Evolutionary conservation across 768 basidiomycete genomes (phyloP).

Genomic region (Ramaria sp.): DNA sequence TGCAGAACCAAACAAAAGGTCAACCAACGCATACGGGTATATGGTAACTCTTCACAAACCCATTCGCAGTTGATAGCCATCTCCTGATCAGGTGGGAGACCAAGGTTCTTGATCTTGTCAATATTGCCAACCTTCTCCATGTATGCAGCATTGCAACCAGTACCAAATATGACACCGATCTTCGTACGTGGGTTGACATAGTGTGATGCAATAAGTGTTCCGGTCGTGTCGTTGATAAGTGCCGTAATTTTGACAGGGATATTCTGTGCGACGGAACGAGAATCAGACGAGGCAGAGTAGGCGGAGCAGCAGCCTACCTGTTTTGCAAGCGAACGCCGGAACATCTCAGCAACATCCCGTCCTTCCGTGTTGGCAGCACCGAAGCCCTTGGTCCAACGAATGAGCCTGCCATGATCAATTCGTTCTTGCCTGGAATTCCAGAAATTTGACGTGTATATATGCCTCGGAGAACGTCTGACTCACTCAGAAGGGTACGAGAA

Average conservation of each 20-base stretch:
- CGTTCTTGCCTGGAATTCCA: conserved; percentile 58
- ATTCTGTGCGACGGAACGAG: conserved; percentile 34
- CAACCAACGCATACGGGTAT: neutral
- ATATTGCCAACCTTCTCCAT: conserved; percentile 87
- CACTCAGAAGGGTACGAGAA: conserved; percentile 95
- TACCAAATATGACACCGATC: conserved; percentile 95
- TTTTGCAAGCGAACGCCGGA: conserved; percentile 70
- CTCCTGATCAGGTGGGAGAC: conserved; percentile 48
- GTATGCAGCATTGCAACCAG: conserved; percentile 97
- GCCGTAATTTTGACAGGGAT: conserved; percentile 80
- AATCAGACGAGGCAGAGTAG: neutral
- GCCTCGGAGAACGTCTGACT: conserved; percentile 22
- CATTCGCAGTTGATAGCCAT: conserved; percentile 99
- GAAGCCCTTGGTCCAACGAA: conserved; percentile 99
- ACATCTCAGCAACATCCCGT: conserved; percentile 87
- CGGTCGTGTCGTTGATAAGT: conserved; percentile 96
- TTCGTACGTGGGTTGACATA: conserved; percentile 88
- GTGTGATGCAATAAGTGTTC: conserved; percentile 92
- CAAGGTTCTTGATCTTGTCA: conserved; percentile 72
- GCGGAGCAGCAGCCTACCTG: conserved; percentile 36
- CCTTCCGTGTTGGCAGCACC: conserved; percentile 88
- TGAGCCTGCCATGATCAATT: conserved; percentile 89
- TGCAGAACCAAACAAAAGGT: conserved; percentile 19
- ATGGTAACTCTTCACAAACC: conserved; percentile 34
- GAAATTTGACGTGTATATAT: neutral